Evolutionary conservation across 306 rosid genomes (phyloP), one percentile per base, ranked within the genome.

Genomic region (Rubus parviflorus): DNA sequence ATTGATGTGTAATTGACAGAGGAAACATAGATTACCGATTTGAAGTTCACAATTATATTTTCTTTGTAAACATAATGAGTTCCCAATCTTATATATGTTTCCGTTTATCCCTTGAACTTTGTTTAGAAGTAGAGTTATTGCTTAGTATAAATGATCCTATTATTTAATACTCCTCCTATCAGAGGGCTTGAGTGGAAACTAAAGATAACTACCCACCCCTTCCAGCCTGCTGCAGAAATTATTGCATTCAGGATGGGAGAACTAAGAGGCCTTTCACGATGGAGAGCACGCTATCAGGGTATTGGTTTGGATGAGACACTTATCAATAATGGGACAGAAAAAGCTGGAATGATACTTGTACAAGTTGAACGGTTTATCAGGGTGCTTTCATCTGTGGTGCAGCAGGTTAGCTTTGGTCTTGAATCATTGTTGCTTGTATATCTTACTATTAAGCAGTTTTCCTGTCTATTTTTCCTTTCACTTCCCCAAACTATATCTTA

Each of bases 171-270:
- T 73, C 61, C 20, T 72, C 57, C 42, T 25, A 67, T 48, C 65
- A 72, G 74, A 62, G 51, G 49, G 57, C 54, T 49, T 77, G 25
- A 46, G 47, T 73, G 47, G 73, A 79, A 84, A 83, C 80, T 81
- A 81, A 80, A 76, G 54, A 47, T 68, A 78, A 51, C 37, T 54
- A 65, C 51, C 69, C 73, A 66, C 58, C 70, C 72, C 68, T 81
- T 48, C 77, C 87, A 94, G 98, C 98, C 98, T 70, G 95, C 97
- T 81, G 93, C 88, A 75, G 98, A 94, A 88, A 89, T 94, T 66
- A 89, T 94, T 81, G 98, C 87, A 82, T 94, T 94, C 83, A 89
- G 98, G 84, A 88, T 90, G 87, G 98, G 97, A 74, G 98, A 94
- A 86, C 79, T 94, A 73, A 86, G 96, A 83, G 98, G 97, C 72